Evolutionary conservation across 2,329 filamentous ascomycete genomes (phyloP).

Genomic region (Aspergillus phoenicis): DNA sequence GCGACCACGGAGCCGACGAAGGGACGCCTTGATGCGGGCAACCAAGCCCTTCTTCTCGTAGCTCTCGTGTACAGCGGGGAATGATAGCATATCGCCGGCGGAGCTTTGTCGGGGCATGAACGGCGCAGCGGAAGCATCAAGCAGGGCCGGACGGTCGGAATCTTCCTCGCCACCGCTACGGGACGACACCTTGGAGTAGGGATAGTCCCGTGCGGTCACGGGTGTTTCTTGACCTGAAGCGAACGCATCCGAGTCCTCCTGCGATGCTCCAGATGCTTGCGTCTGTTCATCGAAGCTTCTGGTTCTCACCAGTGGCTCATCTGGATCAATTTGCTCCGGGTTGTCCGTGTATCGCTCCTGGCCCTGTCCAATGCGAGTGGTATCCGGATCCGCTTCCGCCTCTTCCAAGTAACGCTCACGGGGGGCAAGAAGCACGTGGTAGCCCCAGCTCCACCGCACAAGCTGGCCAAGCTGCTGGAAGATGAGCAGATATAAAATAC

Average conservation of each 20-base stretch:
- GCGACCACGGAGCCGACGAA: constrained; percentile 23
- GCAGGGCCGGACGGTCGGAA: constrained; percentile 24
- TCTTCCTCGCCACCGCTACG: constrained; percentile 25
- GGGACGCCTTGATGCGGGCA: constrained; percentile 31
- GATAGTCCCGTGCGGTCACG: constrained; percentile 35
- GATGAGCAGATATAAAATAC: constrained; percentile 92
- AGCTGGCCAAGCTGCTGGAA: constrained; percentile 97
- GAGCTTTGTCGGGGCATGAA: constrained; percentile 44
- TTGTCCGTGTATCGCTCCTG: constrained; percentile 45
- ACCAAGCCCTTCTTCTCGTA: constrained; percentile 31
- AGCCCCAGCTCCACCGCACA: constrained; percentile 97
- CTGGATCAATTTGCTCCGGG: constrained; percentile 40
- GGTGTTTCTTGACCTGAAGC: constrained; percentile 46
- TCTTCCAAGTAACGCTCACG: constrained; percentile 60
- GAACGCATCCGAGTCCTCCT: constrained; percentile 28
- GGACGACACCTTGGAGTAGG: constrained; percentile 38
- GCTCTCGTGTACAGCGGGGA: constrained; percentile 44
- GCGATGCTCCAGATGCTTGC: constrained; percentile 13
- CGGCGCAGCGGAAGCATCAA: constrained; percentile 38
- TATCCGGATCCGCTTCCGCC: constrained; percentile 39
- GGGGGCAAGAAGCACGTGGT: constrained; percentile 88
- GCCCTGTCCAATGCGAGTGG: constrained; percentile 41
- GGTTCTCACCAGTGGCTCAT: constrained; percentile 40
- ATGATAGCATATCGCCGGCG: constrained; percentile 62
- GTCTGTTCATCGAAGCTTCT: constrained; percentile 32